These are phyloP conservation scores for Cercospora sojina DNA, from an alignment of 2,329 filamentous ascomycete genomes.

Conservation along the genomic window DNA sequence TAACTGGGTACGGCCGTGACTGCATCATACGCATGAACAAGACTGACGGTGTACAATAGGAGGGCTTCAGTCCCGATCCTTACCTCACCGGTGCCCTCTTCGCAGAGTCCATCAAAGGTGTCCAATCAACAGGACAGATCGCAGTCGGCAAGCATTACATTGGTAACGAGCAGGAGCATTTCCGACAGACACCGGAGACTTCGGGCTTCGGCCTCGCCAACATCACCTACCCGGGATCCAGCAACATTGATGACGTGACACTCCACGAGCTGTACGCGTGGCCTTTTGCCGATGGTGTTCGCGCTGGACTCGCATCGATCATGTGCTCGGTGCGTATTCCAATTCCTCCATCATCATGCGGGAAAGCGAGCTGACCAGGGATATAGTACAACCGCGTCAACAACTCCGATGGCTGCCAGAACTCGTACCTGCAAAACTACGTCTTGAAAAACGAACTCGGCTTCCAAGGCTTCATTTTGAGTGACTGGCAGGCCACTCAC, in stretches of 20 bases:
- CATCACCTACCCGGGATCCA: conserved; percentile 42
- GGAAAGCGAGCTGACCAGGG: conserved; percentile 40
- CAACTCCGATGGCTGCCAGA: conserved; percentile 61
- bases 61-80: conserved; percentile 70
- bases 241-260: conserved; percentile 63
- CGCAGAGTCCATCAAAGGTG: conserved; percentile 67
- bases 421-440: conserved; percentile 65
- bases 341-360: neutral
- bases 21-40: conserved; percentile 57
- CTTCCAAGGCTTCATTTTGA: conserved; percentile 45
- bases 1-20: conserved; percentile 2
- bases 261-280: conserved; percentile 45
- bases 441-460: conserved; percentile 63
- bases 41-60: conserved; percentile 50
- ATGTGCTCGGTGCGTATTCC: conserved; percentile 57
- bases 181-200: conserved; percentile 55
- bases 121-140: conserved; percentile 77
- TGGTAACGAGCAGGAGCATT: conserved; percentile 75
- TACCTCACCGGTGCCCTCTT: conserved; percentile 61
- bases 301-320: conserved; percentile 50
- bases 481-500: conserved; percentile 46
- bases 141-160: conserved; percentile 75
- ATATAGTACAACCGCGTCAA: conserved; percentile 55
- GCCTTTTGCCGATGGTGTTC: conserved; percentile 53
- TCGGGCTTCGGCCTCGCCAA: conserved; percentile 58